Conservation (phyloP, 176 grass and related monocot species). For the Oryza rufipogon region DNA sequence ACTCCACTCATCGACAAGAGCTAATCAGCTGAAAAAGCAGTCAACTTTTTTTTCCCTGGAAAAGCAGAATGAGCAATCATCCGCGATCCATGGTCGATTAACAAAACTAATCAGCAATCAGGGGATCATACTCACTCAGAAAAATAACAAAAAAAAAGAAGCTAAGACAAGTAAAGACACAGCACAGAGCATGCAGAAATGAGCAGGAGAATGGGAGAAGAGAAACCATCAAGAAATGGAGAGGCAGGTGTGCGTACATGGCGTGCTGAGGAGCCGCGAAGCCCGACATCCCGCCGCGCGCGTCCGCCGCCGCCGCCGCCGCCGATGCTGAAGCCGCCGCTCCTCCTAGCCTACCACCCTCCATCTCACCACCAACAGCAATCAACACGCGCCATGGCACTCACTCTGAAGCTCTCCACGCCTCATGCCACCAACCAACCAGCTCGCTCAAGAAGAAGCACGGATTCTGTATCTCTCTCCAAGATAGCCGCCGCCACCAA, state of each 20-base stretch:
- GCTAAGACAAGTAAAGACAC: background rate
- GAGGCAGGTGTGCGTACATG: constrained; percentile 43
- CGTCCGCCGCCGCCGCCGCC: constrained; percentile 42
- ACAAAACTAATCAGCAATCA: constrained; percentile 24
- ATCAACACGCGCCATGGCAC: constrained; percentile 10
- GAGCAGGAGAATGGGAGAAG: constrained; percentile 4
- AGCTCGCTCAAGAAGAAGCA: constrained; percentile 18
- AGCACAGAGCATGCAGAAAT: constrained; percentile 15
- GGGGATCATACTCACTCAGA: background rate
- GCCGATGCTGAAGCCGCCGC: background rate
- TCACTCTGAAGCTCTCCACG: constrained; percentile 1
- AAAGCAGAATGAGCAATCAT: constrained; percentile 47
- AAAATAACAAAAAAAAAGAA: background rate
- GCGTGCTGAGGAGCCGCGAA: constrained; percentile 55
- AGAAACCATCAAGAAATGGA: constrained; percentile 1
- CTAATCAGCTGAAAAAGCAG: constrained; percentile 24
- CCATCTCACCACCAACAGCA: constrained; percentile 61
- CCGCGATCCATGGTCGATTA: constrained; percentile 35
- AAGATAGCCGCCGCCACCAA: background rate
- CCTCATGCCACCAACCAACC: constrained; percentile 18
- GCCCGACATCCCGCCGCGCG: constrained; percentile 48
- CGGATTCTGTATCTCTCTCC: constrained; percentile 5
- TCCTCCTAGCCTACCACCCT: constrained; percentile 49
- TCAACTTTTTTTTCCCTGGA: constrained; percentile 27
- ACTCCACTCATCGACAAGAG: constrained; percentile 30